These are phyloP conservation scores for Meyerozyma smithsonii DNA, from an alignment of 1,139 yeast genomes.

Conservation along the genomic window DNA sequence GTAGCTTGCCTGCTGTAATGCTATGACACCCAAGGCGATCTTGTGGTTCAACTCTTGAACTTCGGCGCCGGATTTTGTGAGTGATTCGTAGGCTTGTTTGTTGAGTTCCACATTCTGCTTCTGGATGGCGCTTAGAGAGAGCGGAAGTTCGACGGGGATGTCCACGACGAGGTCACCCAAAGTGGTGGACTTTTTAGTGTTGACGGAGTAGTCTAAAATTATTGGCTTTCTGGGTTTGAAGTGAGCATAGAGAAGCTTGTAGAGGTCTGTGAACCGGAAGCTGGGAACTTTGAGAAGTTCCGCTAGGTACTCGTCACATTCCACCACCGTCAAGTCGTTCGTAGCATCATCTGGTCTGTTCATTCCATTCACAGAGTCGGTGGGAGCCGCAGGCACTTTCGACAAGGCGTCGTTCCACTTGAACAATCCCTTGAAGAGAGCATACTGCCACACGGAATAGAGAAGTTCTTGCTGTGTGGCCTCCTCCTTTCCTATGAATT, in stretches of 20 bases:
- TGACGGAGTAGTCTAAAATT: conserved; percentile 65
- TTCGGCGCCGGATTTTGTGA: conserved; percentile 42
- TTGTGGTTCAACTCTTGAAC: conserved; percentile 56
- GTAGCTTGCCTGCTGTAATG: conserved; percentile 53
- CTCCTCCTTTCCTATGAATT: conserved; percentile 69
- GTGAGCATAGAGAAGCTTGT: conserved; percentile 57
- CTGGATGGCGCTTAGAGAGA: conserved; percentile 37
- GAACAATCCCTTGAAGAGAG: conserved; percentile 64
- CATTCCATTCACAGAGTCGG: conserved; percentile 11
- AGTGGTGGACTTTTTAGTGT: conserved; percentile 72
- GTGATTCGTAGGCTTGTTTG: conserved; percentile 34
- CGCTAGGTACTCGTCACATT: conserved; percentile 64
- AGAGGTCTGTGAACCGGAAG: conserved; percentile 68
- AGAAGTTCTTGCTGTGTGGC: conserved; percentile 86
- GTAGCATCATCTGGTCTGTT: conserved; percentile 22
- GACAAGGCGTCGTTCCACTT: conserved; percentile 35
- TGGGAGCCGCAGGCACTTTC: conserved; percentile 37
- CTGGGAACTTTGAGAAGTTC: conserved; percentile 50
- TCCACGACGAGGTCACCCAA: conserved; percentile 80
- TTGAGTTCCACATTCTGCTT: conserved; percentile 36
- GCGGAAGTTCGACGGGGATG: conserved; percentile 57
- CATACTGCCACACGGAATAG: conserved; percentile 83
- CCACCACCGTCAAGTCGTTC: conserved; percentile 43
- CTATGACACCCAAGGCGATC: conserved; percentile 58
- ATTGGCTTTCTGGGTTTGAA: conserved; percentile 78